Evolutionary conservation across 129 eudicot species (phyloP).

Genomic region (Escallonia herrerae): DNA sequence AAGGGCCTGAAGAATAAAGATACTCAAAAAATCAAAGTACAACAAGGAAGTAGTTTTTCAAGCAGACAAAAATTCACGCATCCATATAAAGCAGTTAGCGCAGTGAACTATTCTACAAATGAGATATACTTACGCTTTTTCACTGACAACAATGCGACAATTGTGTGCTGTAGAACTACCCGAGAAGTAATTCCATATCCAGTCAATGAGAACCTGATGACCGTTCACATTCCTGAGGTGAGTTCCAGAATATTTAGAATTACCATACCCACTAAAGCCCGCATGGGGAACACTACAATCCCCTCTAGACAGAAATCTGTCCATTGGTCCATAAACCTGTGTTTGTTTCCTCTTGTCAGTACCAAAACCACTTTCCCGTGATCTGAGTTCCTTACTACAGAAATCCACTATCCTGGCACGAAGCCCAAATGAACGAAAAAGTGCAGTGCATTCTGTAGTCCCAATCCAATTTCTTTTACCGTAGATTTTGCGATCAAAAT

Average conservation of each 20-base stretch:
- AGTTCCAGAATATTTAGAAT: constrained; percentile 8
- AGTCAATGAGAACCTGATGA: constrained; percentile 54
- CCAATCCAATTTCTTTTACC: constrained; percentile 79
- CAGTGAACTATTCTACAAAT: background rate
- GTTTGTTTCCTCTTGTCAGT: constrained; percentile 12
- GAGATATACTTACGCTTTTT: constrained; percentile 55
- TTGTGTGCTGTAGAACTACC: constrained; percentile 20
- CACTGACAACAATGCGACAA: constrained; percentile 43
- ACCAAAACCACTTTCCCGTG: background rate
- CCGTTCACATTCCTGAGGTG: constrained; percentile 24
- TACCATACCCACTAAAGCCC: constrained; percentile 16
- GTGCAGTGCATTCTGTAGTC: constrained; percentile 85
- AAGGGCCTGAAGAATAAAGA: constrained; percentile 58
- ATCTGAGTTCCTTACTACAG: constrained; percentile 19
- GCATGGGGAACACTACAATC: constrained; percentile 7
- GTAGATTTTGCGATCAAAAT: constrained; percentile 43
- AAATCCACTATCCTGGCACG: constrained; percentile 87
- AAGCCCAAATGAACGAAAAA: constrained; percentile 81
- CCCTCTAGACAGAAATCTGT: constrained; percentile 40
- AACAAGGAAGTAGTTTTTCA: background rate
- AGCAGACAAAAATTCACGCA: background rate
- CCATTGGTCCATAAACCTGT: constrained; percentile 79
- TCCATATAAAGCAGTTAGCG: background rate
- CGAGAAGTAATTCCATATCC: constrained; percentile 92
- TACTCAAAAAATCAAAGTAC: constrained; percentile 1